Evolutionary conservation across 1,284 basidiomycete genomes (phyloP).

Genomic region (Lentinula novae-zelandiae): DNA sequence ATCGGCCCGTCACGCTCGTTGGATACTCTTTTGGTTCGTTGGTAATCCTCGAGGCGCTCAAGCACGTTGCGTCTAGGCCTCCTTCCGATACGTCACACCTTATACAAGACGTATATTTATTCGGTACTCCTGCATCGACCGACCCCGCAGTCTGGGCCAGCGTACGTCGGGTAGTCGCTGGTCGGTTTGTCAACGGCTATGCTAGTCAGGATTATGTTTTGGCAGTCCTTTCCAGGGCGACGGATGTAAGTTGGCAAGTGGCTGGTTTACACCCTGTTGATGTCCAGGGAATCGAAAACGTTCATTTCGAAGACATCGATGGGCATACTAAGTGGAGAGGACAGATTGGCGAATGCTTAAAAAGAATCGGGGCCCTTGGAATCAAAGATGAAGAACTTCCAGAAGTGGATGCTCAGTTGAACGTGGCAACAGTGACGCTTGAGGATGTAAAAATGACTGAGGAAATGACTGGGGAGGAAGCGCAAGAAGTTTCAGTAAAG

Average conservation of each 20-base stretch:
- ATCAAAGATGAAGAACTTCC: constrained; percentile 30
- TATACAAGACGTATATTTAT: constrained; percentile 73
- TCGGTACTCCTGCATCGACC: constrained; percentile 64
- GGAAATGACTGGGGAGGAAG: constrained; percentile 17
- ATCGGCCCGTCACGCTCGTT: constrained; percentile 50
- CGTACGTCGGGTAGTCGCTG: constrained; percentile 61
- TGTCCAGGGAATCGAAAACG: constrained; percentile 69
- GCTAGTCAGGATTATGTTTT: constrained; percentile 72
- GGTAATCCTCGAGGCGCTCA: constrained; percentile 21
- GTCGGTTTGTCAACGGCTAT: constrained; percentile 72
- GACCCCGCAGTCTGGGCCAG: constrained; percentile 57
- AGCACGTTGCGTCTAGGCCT: constrained; percentile 32
- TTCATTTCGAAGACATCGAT: constrained; percentile 50
- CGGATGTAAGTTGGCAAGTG: constrained; percentile 61
- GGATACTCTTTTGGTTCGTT: constrained; percentile 53
- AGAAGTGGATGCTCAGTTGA: constrained; percentile 34
- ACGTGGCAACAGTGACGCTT: constrained; percentile 7
- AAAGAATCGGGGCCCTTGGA: constrained; percentile 36
- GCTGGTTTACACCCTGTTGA: constrained; percentile 65
- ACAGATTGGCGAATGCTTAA: constrained; percentile 44
- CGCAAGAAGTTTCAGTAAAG: constrained; percentile 13
- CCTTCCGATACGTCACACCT: constrained; percentile 44
- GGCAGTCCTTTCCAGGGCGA: constrained; percentile 67
- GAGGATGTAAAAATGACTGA: constrained; percentile 14
- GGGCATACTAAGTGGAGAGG: constrained; percentile 56